Base-by-base conservation (phyloP, 2,329 filamentous ascomycete species). In the Claviceps sp. region DNA sequence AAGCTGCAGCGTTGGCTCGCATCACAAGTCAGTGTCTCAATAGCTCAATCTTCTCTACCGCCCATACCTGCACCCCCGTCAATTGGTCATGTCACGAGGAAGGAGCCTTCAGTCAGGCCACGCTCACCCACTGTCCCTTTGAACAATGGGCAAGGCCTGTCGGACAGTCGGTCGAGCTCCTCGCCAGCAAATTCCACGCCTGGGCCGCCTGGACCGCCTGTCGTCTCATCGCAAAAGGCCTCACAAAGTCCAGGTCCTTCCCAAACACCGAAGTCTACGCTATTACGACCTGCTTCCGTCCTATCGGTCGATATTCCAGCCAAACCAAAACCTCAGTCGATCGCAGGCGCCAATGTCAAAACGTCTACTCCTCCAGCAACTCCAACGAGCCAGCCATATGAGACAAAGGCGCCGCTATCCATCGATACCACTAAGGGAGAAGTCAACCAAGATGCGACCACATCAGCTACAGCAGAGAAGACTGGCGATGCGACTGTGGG, bases 1-100 rank as follows among this genome's bases (percentile, higher is more conserved):
- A 63, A 62, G 16, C 58, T 73, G 37, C 71, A 69, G 56, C 67
- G 67, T 52, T 66, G 67, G 8, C 57, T 71, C 8, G 62, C 61
- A 10, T 62, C 62, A 58, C 59, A 64, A 7, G 52, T 58, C 39
- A 59, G 61, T 26, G 53, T 59, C 49, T 52, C 57, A 24, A 54
- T 52, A 11, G 56, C 49, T 38, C 47, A 55, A 26, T 53, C 54
- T 44, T 48, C 56, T 37, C 52, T 16, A 4, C 13, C 55, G 22
- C 47, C 53, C 14, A 30, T 40, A 22, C 48, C 51, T 13, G 40
- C 43, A 24, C 50, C 52, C 26, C n/a, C 47, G 26, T 42, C 52
- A 24, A 22, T 46, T 26, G 34, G 45, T 11, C 13, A 8, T 26
- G 30, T 52, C 37, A 54, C 56, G 19, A 54, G 56, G 22, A 54